phyloP scores from a whole-genome alignment of 495 filamentous ascomycete species.

The Penicillium ochrochloron region DNA sequence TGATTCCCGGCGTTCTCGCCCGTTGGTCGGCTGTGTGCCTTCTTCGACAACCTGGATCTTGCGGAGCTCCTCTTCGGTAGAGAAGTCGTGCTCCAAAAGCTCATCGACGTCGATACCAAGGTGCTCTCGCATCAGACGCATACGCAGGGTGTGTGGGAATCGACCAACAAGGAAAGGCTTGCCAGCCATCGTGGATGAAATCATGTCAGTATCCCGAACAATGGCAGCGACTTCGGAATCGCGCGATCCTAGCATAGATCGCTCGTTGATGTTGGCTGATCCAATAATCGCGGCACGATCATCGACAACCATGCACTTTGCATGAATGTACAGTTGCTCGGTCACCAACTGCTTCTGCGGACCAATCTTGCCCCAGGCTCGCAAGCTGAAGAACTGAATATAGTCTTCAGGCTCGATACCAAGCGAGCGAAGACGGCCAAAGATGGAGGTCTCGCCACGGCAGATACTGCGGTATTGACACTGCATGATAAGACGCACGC shows the following conservation, averaged over 20 bases:
- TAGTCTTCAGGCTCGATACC: slow-evolving; percentile 97
- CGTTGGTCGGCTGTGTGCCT: slow-evolving; percentile 26
- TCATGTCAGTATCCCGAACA: slow-evolving; percentile 91
- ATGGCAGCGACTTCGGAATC: slow-evolving; percentile 93
- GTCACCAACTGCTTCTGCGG: slow-evolving; percentile 81
- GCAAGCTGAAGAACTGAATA: slow-evolving; percentile 91
- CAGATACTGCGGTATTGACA: slow-evolving; percentile 98
- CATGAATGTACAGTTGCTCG: slow-evolving; percentile 98
- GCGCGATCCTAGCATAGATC: slow-evolving; percentile 88
- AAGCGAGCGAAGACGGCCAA: slow-evolving; percentile 76
- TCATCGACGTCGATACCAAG: slow-evolving; percentile 93
- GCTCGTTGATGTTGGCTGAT: slow-evolving; percentile 98
- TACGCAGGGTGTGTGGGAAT: slow-evolving; percentile 90
- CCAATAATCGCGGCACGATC: slow-evolving; percentile 94
- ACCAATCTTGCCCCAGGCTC: slow-evolving; percentile 92
- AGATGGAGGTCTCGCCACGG: slow-evolving; percentile 90
- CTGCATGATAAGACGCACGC: slow-evolving; percentile 94
- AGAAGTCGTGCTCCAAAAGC: slow-evolving; percentile 77
- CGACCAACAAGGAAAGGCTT: slow-evolving; percentile 85
- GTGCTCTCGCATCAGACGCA: slow-evolving; percentile 97
- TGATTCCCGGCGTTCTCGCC: slow-evolving; percentile 34
- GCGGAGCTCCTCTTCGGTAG: slow-evolving; percentile 49
- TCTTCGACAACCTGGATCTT: slow-evolving; percentile 48
- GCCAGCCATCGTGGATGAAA: slow-evolving; percentile 90
- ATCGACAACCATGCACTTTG: slow-evolving; percentile 96